Conservation (phyloP, 768 basidiomycete species). For the Filobasidium wieringae region DNA sequence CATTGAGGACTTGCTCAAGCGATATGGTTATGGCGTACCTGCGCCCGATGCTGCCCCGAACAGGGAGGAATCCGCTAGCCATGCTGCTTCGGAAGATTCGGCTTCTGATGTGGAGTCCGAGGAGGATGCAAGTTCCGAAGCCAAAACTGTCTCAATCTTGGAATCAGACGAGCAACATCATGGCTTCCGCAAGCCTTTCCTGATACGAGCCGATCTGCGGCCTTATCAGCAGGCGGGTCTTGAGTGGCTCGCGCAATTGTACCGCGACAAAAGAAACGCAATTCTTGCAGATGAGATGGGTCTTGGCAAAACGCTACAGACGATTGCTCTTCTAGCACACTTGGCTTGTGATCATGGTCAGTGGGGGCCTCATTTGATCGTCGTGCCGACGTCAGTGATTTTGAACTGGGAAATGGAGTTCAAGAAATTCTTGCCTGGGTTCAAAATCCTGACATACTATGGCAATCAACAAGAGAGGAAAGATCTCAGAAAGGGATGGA, state of each 20-base stretch:
- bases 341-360: slow-evolving; percentile 40
- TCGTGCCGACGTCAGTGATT: slow-evolving; percentile 41
- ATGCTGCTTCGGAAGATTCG: neutral
- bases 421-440: slow-evolving; percentile 41
- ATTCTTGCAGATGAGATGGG: slow-evolving; percentile 82
- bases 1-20: slow-evolving; percentile 40
- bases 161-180: slow-evolving; percentile 3
- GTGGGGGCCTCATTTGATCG: slow-evolving; percentile 42
- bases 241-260: slow-evolving; percentile 43
- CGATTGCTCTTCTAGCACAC: slow-evolving; percentile 39
- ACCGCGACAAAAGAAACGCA: slow-evolving; percentile 42
- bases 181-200: slow-evolving; percentile 37
- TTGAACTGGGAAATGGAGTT: slow-evolving; percentile 44
- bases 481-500: slow-evolving; percentile 81
- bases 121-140: slow-evolving; percentile 16
- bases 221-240: slow-evolving; percentile 44
- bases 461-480: slow-evolving; percentile 69
- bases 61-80: neutral
- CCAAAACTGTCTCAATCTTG: neutral
- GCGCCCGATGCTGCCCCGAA: neutral
- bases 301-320: slow-evolving; percentile 49
- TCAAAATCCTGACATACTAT: slow-evolving; percentile 40
- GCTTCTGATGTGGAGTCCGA: slow-evolving; percentile 2
- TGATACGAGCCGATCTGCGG: slow-evolving; percentile 42
- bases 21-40: slow-evolving; percentile 36